These are phyloP conservation scores for Phytopythium cucurbitacearum DNA, from an alignment of 352 stramenopile genomes.

Conservation along the genomic window DNA sequence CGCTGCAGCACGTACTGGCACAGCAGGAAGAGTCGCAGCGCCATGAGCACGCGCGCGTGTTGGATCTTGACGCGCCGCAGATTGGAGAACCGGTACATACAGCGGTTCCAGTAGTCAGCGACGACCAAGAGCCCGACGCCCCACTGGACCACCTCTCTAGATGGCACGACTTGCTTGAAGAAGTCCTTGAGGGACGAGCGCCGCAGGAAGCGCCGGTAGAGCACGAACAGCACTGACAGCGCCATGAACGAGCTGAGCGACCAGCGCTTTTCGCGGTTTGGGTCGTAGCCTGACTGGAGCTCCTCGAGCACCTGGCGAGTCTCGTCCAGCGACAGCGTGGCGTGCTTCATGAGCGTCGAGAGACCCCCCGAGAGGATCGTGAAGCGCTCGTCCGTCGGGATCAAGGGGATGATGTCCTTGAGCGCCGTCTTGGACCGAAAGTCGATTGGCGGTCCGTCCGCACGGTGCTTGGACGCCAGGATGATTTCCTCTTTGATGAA, in stretches of 20 bases:
- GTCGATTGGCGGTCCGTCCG: slow-evolving; percentile 45
- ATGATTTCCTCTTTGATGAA: slow-evolving; percentile 90
- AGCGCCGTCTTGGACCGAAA: slow-evolving; percentile 79
- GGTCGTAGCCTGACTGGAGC: slow-evolving; percentile 80
- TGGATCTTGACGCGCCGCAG: slow-evolving; percentile 83
- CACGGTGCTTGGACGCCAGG: slow-evolving; percentile 65
- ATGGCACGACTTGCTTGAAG: slow-evolving; percentile 59
- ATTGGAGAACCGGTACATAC: slow-evolving; percentile 81
- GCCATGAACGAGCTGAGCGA: slow-evolving; percentile 69
- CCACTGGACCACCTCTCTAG: slow-evolving; percentile 58
- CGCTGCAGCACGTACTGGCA: slow-evolving; percentile 83
- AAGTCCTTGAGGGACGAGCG: slow-evolving; percentile 70
- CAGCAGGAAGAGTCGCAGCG: slow-evolving; percentile 72
- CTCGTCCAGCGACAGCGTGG: slow-evolving; percentile 80
- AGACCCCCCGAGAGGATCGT: slow-evolving; percentile 79
- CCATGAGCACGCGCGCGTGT: slow-evolving; percentile 81
- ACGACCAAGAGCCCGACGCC: slow-evolving; percentile 40
- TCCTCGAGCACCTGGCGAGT: slow-evolving; percentile 74
- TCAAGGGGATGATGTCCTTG: slow-evolving; percentile 87
- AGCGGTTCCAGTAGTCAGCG: slow-evolving; percentile 75
- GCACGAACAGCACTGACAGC: slow-evolving; percentile 41
- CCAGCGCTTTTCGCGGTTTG: slow-evolving; percentile 80
- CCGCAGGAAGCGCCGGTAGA: slow-evolving; percentile 72
- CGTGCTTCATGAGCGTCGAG: slow-evolving; percentile 72
- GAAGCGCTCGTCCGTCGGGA: slow-evolving; percentile 74